Evolutionary conservation across 2,329 filamentous ascomycete genomes (phyloP), one percentile per base, ranked within the genome.

Genomic region (Claviceps sp.): DNA sequence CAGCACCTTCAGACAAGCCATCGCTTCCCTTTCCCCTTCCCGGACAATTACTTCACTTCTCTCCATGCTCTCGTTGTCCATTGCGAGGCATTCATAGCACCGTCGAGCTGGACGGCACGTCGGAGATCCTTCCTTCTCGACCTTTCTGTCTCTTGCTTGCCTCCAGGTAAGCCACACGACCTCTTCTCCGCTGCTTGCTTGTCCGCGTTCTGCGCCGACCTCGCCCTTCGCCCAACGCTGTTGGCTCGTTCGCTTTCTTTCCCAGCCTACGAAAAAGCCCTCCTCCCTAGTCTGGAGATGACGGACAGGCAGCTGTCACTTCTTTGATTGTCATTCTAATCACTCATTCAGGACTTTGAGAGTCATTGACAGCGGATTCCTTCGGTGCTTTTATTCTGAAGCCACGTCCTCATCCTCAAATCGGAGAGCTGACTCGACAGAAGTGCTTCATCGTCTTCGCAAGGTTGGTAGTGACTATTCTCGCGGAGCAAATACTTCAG

Each of bases 41-140:
- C 30, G 30, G 30, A 11, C 30, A 11, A 52, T 54, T 55, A 55
- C 54, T 54, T 47, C 50, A 50, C 44, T 44, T 54, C 58, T 60
- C 61, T 62, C 59, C 62, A 63, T 67, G 62, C 61, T 58, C 58
- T 59, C 62, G 60, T 60, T 61, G 67, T 63, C 63, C 65, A 66
- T 68, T 68, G 61, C 61, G 65, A 68, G 65, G 66, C 66, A 67
- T 62, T 66, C 61, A 57, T 66, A 64, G 59, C 61, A 62, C 62
- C 58, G 59, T 61, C 59, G 63, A 67, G 65, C 66, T 68, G 65
- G 65, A 63, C 58, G 62, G 60, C 58, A 59, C 61, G 57, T 55
- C 58, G 58, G 61, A 60, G 59, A 63, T 54, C 49, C 51, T 54
- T 45, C 47, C 54, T 53, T 51, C 58, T 59, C 57, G 58, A 54